Evolutionary conservation across 345 rosid species (phyloP), one percentile per base, ranked within the genome.

Genomic region (Punica granatum): DNA sequence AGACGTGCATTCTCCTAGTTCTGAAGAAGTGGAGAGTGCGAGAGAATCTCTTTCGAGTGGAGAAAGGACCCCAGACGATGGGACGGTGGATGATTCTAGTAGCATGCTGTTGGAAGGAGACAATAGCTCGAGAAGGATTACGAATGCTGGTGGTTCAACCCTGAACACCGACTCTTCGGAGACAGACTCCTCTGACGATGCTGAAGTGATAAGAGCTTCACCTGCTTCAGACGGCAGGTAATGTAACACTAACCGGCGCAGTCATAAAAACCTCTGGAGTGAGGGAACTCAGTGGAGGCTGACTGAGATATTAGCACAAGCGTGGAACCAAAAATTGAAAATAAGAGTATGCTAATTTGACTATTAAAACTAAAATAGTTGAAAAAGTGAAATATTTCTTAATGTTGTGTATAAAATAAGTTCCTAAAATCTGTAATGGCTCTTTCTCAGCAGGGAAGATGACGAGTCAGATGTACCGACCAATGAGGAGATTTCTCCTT

Each of bases 181-280:
- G 69, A 85, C 96, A 0, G 96, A 89, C 71, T 86, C 86, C 37
- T 86, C 93, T 23, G 97, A 80, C 70, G 99, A 83, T 56, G 72
- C 82, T 67, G 92, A 84, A 69, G 82, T 80, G 64, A 76, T 73
- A 77, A 83, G 79, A 53, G 70, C 78, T 73, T 75, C 66, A 63
- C 32, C 66, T 3, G 33, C 61, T 56, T 56, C 61, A 26, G 19
- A 56, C 11, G 34, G 61, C 16, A 56, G 61, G 61, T 56, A 56
- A 25, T 12, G 34, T 12, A 56, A 30, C 12, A 51, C 25, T 18
- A n/a, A 51, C 23, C 2, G 2, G 31, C 26, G 18, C 34, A 56
- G 25, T 26, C 31, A 56, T 28, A 1, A 12, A 26, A 56, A 26
- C 6, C 2, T n/a, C 7, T 1, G 12, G 2, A 51, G 6, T 26